Conservation (phyloP, 2,329 filamentous ascomycete genomes). For the Cladosporium cucumerinum region DNA sequence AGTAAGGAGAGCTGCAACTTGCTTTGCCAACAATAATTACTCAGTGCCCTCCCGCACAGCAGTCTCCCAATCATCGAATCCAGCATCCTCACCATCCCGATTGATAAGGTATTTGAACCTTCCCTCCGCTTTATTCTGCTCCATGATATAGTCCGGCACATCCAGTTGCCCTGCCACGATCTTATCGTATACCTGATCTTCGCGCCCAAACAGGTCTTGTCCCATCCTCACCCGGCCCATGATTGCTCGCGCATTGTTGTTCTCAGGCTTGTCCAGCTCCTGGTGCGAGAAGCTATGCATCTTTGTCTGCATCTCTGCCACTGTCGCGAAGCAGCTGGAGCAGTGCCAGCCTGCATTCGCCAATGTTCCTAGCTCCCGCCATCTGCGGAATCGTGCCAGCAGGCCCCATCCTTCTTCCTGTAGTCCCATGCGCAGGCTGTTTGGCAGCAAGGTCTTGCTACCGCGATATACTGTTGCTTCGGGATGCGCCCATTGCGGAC, state of each 20-base stretch:
- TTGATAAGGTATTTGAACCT: conserved; percentile 41
- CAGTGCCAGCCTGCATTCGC: conserved; percentile 60
- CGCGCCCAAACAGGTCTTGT: conserved; percentile 54
- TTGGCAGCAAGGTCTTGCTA: conserved; percentile 55
- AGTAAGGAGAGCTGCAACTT: too few relatives aligned
- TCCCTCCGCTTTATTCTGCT: conserved; percentile 25
- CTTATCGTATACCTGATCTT: conserved; percentile 54
- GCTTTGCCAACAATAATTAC: neutral
- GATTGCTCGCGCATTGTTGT: conserved; percentile 49
- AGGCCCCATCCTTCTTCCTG: conserved; percentile 36
- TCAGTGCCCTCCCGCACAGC: neutral
- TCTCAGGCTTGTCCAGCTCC: conserved; percentile 51
- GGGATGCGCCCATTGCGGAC: conserved; percentile 56
- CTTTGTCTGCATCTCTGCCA: conserved; percentile 55
- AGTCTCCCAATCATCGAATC: conserved; percentile 31
- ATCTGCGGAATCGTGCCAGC: conserved; percentile 18
- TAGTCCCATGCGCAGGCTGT: conserved; percentile 52
- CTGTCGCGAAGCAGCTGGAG: conserved; percentile 57
- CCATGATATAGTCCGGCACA: conserved; percentile 48
- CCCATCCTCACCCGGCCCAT: conserved; percentile 52
- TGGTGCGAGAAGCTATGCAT: conserved; percentile 56
- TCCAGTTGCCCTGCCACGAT: conserved; percentile 49
- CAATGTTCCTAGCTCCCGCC: conserved; percentile 45
- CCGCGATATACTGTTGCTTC: conserved; percentile 61
- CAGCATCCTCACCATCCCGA: conserved; percentile 39